Evolutionary conservation across 495 filamentous ascomycete genomes (phyloP).

Genomic region (Aspergillus homomorphus): DNA sequence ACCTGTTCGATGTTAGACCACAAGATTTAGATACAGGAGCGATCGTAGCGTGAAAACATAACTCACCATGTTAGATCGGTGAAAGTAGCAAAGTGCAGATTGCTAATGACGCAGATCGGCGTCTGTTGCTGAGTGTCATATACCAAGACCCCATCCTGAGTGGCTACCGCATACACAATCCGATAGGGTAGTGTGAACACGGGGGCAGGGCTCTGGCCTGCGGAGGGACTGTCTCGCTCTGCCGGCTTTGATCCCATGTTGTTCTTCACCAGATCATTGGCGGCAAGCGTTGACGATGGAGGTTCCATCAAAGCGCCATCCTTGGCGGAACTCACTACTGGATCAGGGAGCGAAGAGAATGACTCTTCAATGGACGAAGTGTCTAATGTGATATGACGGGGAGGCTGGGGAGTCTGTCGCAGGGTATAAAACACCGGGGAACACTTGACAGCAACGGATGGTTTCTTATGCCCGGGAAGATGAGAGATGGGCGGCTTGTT

Average conservation of each 20-base stretch:
- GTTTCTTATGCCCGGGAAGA: constrained; percentile 96
- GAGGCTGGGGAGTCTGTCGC: constrained; percentile 62
- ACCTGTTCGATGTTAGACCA: constrained; percentile 57
- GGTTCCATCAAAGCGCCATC: constrained; percentile 73
- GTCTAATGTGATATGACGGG: constrained; percentile 89
- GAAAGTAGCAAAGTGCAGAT: constrained; percentile 94
- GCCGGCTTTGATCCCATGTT: constrained; percentile 51
- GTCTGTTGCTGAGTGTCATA: constrained; percentile 98
- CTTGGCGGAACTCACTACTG: constrained; percentile 59
- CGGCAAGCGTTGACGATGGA: constrained; percentile 57
- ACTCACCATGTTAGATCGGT: constrained; percentile 92
- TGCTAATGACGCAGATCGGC: constrained; percentile 89
- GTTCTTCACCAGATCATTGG: constrained; percentile 34
- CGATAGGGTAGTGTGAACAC: constrained; percentile 87
- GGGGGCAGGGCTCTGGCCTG: constrained; percentile 56
- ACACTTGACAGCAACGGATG: constrained; percentile 92
- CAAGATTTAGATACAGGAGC: not conserved
- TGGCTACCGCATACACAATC: constrained; percentile 95
- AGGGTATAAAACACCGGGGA: constrained; percentile 86
- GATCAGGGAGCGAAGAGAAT: constrained; percentile 79
- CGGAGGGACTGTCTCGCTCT: constrained; percentile 50
- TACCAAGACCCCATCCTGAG: constrained; percentile 91
- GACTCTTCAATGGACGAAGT: constrained; percentile 83
- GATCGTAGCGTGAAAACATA: not conserved
- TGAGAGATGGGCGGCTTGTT: constrained; percentile 98